Evolutionary conservation across 495 filamentous ascomycete genomes (phyloP), one percentile per base, ranked within the genome.

Genomic region (Neurospora sp.): DNA sequence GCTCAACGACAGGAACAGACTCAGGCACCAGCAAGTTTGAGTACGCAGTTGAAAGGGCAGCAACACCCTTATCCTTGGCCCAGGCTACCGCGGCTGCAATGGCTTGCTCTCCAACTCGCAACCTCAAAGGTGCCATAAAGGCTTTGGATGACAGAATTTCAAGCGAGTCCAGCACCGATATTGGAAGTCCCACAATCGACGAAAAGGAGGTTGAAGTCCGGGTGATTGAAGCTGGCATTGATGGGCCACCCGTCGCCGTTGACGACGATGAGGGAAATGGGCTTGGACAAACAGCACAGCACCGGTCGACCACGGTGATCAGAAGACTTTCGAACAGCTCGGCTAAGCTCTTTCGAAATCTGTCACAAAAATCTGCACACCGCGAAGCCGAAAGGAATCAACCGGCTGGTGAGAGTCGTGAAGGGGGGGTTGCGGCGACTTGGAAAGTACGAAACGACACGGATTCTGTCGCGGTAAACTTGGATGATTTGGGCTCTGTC

Each of bases 381-480:
- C 40, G 69, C 71, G 35, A 78, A 48, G 39, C 35, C 68, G 59
- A 79, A 68, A 37, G 69, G 20, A 74, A 69, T 44, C 65, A 74
- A 42, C 6, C 71, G 22, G 80, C 69, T n/a, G 71, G 72, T 31
- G 78, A 74, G 10, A 85, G 82, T 70, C 77, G 71, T 1, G 82
- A 90, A 70, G 84, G 83, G 31, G 75, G 88, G 35, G 79, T 87
- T 14, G 74, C 81, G 17, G 79, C 80, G 74, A 80, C 68, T 75
- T 81, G 45, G 74, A 77, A 16, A 14, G 69, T 40, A 39, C 73
- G 35, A 35, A 80, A 83, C 37, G 83, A 85, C 68, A 75, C 70
- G 39, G 83, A 83, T 31, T 90, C 88, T 22, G 70, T 89, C 39
- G 84, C 79, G 53, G 88, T 87, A 14, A 87, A 84, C 20, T 73